Conservation (phyloP, 2,329 filamentous ascomycete genomes). For the Pseudogymnoascus sp. region DNA sequence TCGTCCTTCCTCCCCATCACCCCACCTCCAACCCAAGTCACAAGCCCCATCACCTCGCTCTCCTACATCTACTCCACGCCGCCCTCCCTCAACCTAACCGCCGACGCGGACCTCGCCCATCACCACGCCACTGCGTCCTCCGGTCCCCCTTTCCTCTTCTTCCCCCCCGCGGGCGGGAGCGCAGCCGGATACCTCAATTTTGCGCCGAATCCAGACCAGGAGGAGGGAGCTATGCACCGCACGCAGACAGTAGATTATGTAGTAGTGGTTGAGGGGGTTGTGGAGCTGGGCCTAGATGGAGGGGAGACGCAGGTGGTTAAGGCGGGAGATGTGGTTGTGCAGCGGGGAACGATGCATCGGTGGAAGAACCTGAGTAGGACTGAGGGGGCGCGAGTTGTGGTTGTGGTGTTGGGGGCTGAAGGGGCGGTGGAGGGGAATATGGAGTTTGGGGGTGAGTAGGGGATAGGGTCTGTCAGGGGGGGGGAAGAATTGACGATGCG, state of each 20-base stretch:
- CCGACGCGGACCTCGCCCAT: conserved; percentile 11
- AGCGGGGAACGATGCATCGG: conserved; percentile 34
- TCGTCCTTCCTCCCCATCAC: neutral
- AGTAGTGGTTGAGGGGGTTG: conserved; percentile 32
- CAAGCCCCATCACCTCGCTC: neutral
- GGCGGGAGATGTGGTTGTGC: conserved; percentile 34
- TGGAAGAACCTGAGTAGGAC: conserved; percentile 34
- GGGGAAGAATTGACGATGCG: neutral
- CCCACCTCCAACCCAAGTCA: neutral
- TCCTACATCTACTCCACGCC: conserved; percentile 16
- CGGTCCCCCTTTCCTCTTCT: neutral
- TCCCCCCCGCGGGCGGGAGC: conserved; percentile 9
- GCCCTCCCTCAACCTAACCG: conserved; percentile 9
- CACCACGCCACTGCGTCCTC: conserved; percentile 2
- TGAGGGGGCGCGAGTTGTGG: conserved; percentile 32
- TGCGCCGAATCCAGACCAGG: conserved; percentile 11
- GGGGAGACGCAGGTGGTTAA: conserved; percentile 33
- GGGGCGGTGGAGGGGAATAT: neutral
- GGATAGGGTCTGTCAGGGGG: neutral
- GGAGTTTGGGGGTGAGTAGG: neutral
- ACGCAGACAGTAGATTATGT: conserved; percentile 35
- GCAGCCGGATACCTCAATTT: conserved; percentile 8
- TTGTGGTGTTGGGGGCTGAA: conserved; percentile 24
- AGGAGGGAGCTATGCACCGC: conserved; percentile 31
- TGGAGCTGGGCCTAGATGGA: conserved; percentile 31